Conservation (phyloP, 2,329 filamentous ascomycete species). For the Pyrenophora seminiperda region DNA sequence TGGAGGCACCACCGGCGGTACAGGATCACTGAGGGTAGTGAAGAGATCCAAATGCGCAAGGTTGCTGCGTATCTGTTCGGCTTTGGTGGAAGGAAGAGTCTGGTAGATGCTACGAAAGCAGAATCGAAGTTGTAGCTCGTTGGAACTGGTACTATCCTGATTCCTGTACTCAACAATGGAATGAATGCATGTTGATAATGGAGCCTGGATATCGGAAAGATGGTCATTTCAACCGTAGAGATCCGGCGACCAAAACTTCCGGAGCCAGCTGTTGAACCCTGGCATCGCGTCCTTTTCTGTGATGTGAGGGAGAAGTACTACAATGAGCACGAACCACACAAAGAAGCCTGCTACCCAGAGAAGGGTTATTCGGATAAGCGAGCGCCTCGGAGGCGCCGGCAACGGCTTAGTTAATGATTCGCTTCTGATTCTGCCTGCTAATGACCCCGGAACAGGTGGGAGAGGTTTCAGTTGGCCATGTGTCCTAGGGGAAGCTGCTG, state of each 20-base stretch:
- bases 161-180: background rate
- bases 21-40: constrained; percentile 67
- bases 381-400: background rate
- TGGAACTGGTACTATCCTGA: background rate
- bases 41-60: constrained; percentile 71
- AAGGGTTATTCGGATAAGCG: background rate
- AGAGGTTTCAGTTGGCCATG: background rate
- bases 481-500: background rate
- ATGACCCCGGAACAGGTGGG: background rate
- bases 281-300: constrained; percentile 14
- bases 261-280: constrained; percentile 19
- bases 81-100: constrained; percentile 54
- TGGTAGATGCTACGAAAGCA: constrained; percentile 39
- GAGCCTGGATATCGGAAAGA: background rate
- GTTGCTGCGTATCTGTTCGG: constrained; percentile 65
- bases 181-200: too few relatives aligned
- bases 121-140: constrained; percentile 38
- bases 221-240: background rate
- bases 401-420: constrained; percentile 1
- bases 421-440: too few relatives aligned
- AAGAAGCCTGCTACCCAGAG: constrained; percentile 1
- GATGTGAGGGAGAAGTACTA: constrained; percentile 6
- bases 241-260: background rate
- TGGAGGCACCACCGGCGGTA: constrained; percentile 68
- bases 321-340: constrained; percentile 8